Evolutionary conservation across 1,139 yeast species (phyloP).

Genomic region (Arxiozyma slooffiae): DNA sequence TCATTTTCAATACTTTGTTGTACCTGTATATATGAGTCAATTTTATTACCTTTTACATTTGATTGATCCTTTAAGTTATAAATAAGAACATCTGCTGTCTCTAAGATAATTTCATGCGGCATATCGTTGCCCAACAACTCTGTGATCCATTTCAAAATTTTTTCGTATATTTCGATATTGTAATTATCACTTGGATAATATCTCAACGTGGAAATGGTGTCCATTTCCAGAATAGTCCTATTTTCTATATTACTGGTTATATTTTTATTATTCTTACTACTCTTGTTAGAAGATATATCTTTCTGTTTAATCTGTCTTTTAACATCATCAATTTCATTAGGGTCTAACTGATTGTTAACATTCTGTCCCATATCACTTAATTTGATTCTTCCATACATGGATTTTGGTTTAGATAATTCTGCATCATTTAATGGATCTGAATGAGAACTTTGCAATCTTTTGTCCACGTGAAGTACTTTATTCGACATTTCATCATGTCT

Average conservation of each 20-base stretch:
- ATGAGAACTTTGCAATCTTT: conserved; percentile 36
- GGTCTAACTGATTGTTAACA: conserved; percentile 20
- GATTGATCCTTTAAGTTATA: conserved; percentile 41
- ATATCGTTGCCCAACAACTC: conserved; percentile 43
- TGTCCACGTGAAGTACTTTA: conserved; percentile 56
- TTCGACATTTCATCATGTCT: conserved; percentile 66
- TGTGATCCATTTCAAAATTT: conserved; percentile 43
- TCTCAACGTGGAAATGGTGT: conserved; percentile 34
- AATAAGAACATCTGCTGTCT: conserved; percentile 57
- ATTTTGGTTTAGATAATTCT: conserved; percentile 52
- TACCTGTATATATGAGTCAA: neutral
- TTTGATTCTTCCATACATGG: conserved; percentile 57
- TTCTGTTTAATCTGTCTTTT: conserved; percentile 7
- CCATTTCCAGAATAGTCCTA: conserved; percentile 30
- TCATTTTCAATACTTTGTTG: conserved; percentile 32
- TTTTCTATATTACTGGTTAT: conserved; percentile 2
- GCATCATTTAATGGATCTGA: conserved; percentile 37
- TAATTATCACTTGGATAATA: conserved; percentile 45
- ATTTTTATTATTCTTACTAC: neutral
- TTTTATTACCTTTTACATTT: conserved; percentile 32
- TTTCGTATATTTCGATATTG: conserved; percentile 38
- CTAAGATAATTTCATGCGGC: conserved; percentile 44
- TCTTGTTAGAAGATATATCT: neutral
- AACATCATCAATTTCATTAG: conserved; percentile 19
- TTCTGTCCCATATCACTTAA: conserved; percentile 62